Base-by-base conservation (phyloP, 257 asterid genomes). In the Mitragyna speciosa region DNA sequence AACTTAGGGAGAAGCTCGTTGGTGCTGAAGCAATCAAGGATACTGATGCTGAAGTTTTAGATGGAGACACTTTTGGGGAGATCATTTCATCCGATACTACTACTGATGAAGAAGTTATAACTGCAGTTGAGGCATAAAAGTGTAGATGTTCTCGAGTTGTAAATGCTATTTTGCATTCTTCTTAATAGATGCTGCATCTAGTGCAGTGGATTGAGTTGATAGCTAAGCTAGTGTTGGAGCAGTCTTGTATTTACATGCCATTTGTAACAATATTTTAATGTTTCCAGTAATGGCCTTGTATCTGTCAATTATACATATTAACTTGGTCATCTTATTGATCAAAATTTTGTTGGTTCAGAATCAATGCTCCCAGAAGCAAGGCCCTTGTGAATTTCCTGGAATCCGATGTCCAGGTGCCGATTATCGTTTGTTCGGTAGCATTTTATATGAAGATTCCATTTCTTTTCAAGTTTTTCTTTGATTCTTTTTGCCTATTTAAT, bases 1-100 rank as follows among this genome's bases (percentile, higher is more conserved):
- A 89, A 86, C 90, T 95, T 26, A 86, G 94, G 83, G 89, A 90
- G 70, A 93, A 90, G 88, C 96, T 95, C 73, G 7, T 83, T 41
- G 87, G 78, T 73, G 76, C 22, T 26, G 89, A 80, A 63, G 76
- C 83, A 41, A 39, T 48, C 58, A 80, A 84, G 75, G 93, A 80
- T 58, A 51, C 86, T 43, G 71, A 75, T 11, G 45, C 66, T 12
- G 90, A 80, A 78, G 78, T 66, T 68, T 52, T 58, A 39, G 86
- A 76, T 54, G 89, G 48, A 59, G 87, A 80, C 36, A 63, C 83
- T 28, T 64, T 74, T 56, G 92, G 85, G 79, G 95, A 82, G 76
- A 87, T 76, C 80, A 83, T 88, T 79, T 28, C 86, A 75, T 70
- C 87, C 0, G 96, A 88, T 47, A 78, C 93, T 30, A 84, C 92